Evolutionary conservation across 768 basidiomycete genomes (phyloP), one percentile per base, ranked within the genome.

Genomic region (Pleurotus citrinopileatus): DNA sequence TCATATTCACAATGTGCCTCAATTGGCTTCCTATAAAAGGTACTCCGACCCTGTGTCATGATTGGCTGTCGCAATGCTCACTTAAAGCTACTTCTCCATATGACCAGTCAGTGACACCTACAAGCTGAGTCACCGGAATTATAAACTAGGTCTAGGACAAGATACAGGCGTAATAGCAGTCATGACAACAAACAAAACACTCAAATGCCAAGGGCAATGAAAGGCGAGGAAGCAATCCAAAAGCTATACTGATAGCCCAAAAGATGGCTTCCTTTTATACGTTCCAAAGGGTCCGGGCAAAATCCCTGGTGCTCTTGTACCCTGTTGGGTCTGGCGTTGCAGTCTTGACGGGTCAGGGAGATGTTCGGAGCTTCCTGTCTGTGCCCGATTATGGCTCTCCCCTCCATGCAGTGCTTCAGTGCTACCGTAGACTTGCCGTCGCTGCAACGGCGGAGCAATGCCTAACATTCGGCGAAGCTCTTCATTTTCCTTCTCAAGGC

Each of bases 401-500:
- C 20, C 43, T 44, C 43, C 43, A 37, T 51, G 48, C 6, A 51
- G 29, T 9, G 34, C 48, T 36, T 37, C 48, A 34, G 26, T 48
- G 26, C 46, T 48, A 12, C 48, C 48, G 34, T 22, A 37, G 1
- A 32, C 19, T 25, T 38, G 48, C 20, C 58, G 62, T 36, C 62
- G 61, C 22, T 60, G 59, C 26, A 66, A 67, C 13, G 63, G 62
- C 6, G 73, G 69, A 20, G 70, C 56, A 15, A 85, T 67, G 0
- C 81, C 84, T 56, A 92, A 67, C 74, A 98, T 73, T 54, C 83
- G 76, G 61, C 87, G 78, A 57, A 99, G 70, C 59, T 89, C 80
- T 50, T 82, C 79, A 65, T 99, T 98, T 75, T 99, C 96, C 59
- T 78, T 82, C 70, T 95, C 86, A 36, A 99, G 73, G 47, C 94